These are phyloP conservation scores for Akanthomyces lecanii DNA, from an alignment of 2,329 filamentous ascomycete genomes.

Conservation along the genomic window DNA sequence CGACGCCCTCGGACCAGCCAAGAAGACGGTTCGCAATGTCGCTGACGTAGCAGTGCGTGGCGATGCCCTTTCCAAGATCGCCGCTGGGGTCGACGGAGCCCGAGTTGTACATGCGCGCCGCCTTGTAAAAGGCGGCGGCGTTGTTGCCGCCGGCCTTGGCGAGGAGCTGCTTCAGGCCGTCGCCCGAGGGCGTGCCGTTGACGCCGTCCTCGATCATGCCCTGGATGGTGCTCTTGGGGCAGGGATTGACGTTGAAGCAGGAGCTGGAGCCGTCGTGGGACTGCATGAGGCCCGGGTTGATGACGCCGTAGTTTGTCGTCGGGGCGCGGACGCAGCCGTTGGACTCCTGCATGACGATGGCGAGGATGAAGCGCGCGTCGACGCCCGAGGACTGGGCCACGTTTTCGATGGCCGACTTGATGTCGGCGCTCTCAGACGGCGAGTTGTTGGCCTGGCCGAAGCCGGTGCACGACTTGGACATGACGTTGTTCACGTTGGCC, in stretches of 20 bases:
- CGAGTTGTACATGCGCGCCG: slow-evolving; percentile 47
- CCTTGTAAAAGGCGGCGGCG: slow-evolving; percentile 39
- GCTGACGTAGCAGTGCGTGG: slow-evolving; percentile 46
- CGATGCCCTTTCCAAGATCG: slow-evolving; percentile 38
- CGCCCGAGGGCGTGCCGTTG: slow-evolving; percentile 36
- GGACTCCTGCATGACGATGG: slow-evolving; percentile 42
- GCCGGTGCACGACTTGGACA: slow-evolving; percentile 20
- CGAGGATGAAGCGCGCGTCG: slow-evolving; percentile 39
- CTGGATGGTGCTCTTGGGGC: slow-evolving; percentile 23
- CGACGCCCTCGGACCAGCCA: slow-evolving; percentile 11
- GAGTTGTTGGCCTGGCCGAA: slow-evolving; percentile 20
- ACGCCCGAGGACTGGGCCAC: slow-evolving; percentile 28
- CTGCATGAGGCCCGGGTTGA: slow-evolving; percentile 42
- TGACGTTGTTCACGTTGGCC: slow-evolving; percentile 22
- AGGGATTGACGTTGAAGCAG: slow-evolving; percentile 32
- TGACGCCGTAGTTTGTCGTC: slow-evolving; percentile 36
- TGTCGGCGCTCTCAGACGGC: slow-evolving; percentile 20
- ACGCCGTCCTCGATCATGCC: slow-evolving; percentile 38
- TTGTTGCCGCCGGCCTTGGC: slow-evolving; percentile 26
- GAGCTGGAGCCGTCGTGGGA: slow-evolving; percentile 31
- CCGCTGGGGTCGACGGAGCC: slow-evolving; percentile 33
- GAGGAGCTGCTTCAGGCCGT: slow-evolving; percentile 39
- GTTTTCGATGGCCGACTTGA: slow-evolving; percentile 31
- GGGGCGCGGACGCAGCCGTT: slow-evolving; percentile 40
- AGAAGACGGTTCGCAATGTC: slow-evolving; percentile 38